These are phyloP conservation scores for Eimeria maxima DNA, from an alignment of 169 alveolate species.

Conservation along the genomic window DNA sequence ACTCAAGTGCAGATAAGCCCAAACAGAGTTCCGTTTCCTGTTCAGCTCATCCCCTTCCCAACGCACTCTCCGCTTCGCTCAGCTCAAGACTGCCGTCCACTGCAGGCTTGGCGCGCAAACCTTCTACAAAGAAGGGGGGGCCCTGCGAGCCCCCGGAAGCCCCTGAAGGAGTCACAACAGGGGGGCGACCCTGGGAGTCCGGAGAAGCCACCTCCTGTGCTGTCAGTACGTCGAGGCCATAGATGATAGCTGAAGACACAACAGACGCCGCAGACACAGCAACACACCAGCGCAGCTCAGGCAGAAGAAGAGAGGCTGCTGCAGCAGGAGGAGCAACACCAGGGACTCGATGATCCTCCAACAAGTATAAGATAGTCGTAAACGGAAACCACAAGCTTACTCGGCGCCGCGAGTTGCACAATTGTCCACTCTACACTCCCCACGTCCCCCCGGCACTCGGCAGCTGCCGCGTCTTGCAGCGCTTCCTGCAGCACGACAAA, in stretches of 20 bases:
- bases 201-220: slow-evolving; percentile 12
- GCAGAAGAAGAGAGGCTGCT: not conserved
- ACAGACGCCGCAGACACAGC: slow-evolving; percentile 6
- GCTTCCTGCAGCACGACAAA: slow-evolving; percentile 35
- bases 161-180: not conserved
- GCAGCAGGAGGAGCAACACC: not conserved
- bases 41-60: not conserved
- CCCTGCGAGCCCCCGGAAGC: slow-evolving; percentile 12
- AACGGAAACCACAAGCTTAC: not conserved
- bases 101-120: slow-evolving; percentile 59
- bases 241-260: slow-evolving; percentile 32
- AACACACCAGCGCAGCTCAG: not conserved
- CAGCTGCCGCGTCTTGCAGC: slow-evolving; percentile 23
- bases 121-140: slow-evolving; percentile 62
- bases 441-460: slow-evolving; percentile 21
- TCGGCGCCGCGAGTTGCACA: slow-evolving; percentile 64
- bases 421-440: slow-evolving; percentile 48
- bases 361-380: not conserved
- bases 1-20: not conserved
- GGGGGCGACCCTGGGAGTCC: not conserved
- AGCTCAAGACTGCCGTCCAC: slow-evolving; percentile 52
- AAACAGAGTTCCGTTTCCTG: no score
- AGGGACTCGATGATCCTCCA: not conserved
- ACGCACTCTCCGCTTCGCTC: slow-evolving; percentile 16
- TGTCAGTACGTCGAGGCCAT: slow-evolving; percentile 42